Evolutionary conservation across 2,329 filamentous ascomycete species (phyloP), one percentile per base, ranked within the genome.

Genomic region (Cercospora sesami): DNA sequence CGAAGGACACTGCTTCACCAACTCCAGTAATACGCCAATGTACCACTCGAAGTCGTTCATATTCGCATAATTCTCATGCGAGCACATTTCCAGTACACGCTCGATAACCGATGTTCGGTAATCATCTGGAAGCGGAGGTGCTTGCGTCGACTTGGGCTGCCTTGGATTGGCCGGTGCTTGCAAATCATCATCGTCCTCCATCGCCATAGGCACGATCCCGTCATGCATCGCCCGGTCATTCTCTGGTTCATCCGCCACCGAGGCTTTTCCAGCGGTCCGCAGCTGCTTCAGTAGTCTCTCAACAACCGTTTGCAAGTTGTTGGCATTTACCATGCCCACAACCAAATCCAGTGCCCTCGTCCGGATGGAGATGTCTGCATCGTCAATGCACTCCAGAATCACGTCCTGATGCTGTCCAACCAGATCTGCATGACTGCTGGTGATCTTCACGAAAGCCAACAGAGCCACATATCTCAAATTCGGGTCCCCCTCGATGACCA

Each of bases 401-500:
- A 98, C 94, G 79, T 98, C 94, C 78, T 97, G 93, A 77, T 99
- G 95, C 77, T 94, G 87, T 5, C 92, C 90, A 30, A 99, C 95
- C 33, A 99, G 86, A 77, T 90, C 89, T 2, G 94, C 91, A 78
- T 99, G 94, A 0, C 94, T 95, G 21, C 87, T 80, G 31, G 97
- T 94, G 74, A 99, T 97, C 78, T 94, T 94, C 78, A 96, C 96
- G 81, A 99, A 96, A 1, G 95, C 94, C 69, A 99, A 85, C 61
- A 99, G 83, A 1, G 95, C 94, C 74, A 99, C 95, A 76, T 97
- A 99, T 90, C 97, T 97, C 73, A 99, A 83, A 78, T 99, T 99
- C 8, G 94, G 91, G 78, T 99, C 95, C 26, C 92, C 93, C 78
- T 97, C 92, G 64, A 96, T 87, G 76, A 96, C 90, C 67, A 98